A percentile compares a stretch with the other conserved stretches of the same genome.
phyloP scores from a whole-genome alignment of 108 stramenopile genomes.

The Skeletonema potamos region DNA sequence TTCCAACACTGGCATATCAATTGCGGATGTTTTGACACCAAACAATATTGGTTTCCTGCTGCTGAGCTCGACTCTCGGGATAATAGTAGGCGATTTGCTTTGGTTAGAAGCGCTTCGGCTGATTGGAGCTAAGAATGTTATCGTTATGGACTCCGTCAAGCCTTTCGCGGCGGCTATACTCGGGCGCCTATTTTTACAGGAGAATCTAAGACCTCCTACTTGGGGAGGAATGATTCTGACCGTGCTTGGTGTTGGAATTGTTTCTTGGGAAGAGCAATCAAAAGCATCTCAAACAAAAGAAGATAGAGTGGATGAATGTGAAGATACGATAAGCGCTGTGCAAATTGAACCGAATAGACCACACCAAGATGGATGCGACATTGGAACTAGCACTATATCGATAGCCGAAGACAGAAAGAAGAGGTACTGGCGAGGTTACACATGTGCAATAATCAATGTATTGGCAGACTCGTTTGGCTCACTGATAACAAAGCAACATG shows the following conservation, averaged over 20 bases:
- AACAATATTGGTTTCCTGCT: constrained; percentile 57
- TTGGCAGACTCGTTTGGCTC: constrained; percentile 75
- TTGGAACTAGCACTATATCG: not conserved
- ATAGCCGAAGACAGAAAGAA: constrained; percentile 1
- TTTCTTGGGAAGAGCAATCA: constrained; percentile 58
- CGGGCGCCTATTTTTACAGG: constrained; percentile 65
- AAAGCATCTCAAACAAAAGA: not conserved
- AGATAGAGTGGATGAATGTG: constrained; percentile 6
- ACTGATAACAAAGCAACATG: constrained; percentile 77
- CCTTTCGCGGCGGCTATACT: constrained; percentile 85
- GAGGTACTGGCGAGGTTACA: constrained; percentile 51
- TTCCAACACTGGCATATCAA: constrained; percentile 4
- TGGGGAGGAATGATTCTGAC: constrained; percentile 67
- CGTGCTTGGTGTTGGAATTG: constrained; percentile 63
- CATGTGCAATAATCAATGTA: constrained; percentile 70
- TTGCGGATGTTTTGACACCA: constrained; percentile 24
- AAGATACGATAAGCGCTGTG: not conserved
- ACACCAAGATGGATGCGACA: not conserved
- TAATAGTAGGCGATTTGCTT: constrained; percentile 75
- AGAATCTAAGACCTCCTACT: constrained; percentile 42
- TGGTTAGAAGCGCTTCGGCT: constrained; percentile 82
- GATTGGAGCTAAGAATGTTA: constrained; percentile 79
- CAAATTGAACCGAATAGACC: not conserved
- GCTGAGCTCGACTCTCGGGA: constrained; percentile 76
- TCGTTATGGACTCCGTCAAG: constrained; percentile 81